phyloP scores from a whole-genome alignment of 306 rosid species.

The Vigna radiata region DNA sequence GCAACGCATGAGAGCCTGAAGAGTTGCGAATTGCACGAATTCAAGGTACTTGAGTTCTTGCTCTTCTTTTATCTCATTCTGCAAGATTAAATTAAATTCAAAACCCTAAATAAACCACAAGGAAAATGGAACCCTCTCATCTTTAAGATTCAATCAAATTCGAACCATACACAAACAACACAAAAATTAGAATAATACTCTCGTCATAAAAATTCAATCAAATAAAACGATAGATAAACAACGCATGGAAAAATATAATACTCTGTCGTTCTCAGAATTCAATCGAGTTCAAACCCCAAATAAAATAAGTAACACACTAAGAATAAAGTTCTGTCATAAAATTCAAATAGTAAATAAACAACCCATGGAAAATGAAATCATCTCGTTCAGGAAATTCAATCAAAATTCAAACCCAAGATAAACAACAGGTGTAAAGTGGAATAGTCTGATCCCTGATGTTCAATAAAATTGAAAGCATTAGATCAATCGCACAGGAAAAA shows the following conservation, averaged over 20 bases:
- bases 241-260: no score
- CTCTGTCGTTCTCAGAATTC: not conserved
- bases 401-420: not conserved
- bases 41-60: constrained; percentile 50
- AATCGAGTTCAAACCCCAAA: not conserved
- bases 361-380: not conserved
- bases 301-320: no score
- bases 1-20: constrained; percentile 49
- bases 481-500: not conserved
- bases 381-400: not conserved
- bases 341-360: not conserved
- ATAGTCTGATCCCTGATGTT: constrained; percentile 11
- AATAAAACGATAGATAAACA: not conserved
- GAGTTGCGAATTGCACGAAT: constrained; percentile 50
- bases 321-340: not conserved
- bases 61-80: constrained; percentile 35
- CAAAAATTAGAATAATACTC: not conserved
- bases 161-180: not conserved
- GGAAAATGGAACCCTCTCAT: not conserved
- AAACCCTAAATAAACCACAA: not conserved
- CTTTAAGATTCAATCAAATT: not conserved
- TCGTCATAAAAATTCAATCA: no score
- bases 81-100: not conserved
- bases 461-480: not conserved
- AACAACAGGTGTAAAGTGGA: not conserved